These are phyloP conservation scores for Aspergillus pseudonomiae DNA, from an alignment of 2,329 filamentous ascomycete genomes.

Conservation along the genomic window DNA sequence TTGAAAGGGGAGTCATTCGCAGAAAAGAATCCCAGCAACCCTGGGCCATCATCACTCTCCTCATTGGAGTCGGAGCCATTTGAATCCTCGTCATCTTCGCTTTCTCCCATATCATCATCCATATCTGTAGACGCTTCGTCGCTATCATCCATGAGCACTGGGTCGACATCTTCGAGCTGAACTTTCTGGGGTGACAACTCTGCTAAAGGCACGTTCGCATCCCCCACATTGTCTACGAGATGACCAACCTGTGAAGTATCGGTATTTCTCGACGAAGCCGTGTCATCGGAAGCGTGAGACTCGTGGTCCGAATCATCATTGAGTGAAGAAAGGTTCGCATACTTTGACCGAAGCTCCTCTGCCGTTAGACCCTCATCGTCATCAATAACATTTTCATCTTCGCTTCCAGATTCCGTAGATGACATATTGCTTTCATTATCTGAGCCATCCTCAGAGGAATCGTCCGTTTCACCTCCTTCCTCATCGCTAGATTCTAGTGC, in stretches of 20 bases:
- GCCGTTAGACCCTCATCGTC: conserved; percentile 51
- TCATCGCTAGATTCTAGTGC: conserved; percentile 68
- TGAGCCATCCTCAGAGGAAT: conserved; percentile 59
- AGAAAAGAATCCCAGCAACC: conserved; percentile 52
- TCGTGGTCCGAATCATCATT: conserved; percentile 26
- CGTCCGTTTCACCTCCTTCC: conserved; percentile 33
- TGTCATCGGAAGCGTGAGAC: conserved; percentile 28
- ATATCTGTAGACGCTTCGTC: conserved; percentile 52
- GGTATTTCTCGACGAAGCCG: conserved; percentile 23
- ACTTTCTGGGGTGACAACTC: conserved; percentile 29
- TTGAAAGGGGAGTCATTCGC: conserved; percentile 39
- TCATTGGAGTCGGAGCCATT: conserved; percentile 53
- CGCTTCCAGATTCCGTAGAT: conserved; percentile 48
- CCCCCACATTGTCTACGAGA: conserved; percentile 24
- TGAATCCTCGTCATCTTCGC: conserved; percentile 51
- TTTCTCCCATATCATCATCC: conserved; percentile 53
- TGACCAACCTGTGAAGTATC: conserved; percentile 24
- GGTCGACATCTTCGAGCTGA: conserved; percentile 49
- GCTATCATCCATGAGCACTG: conserved; percentile 49
- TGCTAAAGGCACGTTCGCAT: conserved; percentile 23
- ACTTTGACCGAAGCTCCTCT: conserved; percentile 52
- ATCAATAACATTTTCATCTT: conserved; percentile 40
- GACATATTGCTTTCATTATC: conserved; percentile 57
- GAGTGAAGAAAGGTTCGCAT: conserved; percentile 43
- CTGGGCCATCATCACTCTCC: conserved; percentile 44